A percentile compares a stretch with the other conserved stretches of the same genome.
phyloP scores from a whole-genome alignment of 106 monocot genomes.

The Posidonia australis region DNA sequence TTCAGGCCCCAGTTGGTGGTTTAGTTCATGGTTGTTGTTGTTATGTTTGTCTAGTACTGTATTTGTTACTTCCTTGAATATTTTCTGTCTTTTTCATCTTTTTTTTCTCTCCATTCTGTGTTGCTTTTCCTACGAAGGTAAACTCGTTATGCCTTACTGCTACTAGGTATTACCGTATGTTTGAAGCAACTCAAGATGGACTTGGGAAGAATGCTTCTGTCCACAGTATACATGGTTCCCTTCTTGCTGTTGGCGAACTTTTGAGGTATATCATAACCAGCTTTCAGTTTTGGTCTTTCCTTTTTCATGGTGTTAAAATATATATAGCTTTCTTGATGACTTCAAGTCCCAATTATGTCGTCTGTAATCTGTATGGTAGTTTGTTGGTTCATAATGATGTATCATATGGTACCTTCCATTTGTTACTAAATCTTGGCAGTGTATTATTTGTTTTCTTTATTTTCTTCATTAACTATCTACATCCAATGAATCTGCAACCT shows the following conservation, averaged over 20 bases:
- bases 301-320: not conserved
- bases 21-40: too few relatives aligned
- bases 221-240: constrained; percentile 71
- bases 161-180: constrained; percentile 73
- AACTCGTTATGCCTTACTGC: not conserved
- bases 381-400: too few relatives aligned
- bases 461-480: too few relatives aligned
- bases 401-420: too few relatives aligned
- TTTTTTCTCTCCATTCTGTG: not conserved
- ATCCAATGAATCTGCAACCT: too few relatives aligned
- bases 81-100: not conserved
- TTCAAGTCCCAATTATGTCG: too few relatives aligned
- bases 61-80: not conserved
- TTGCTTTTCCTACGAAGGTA: not conserved
- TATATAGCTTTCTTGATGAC: too few relatives aligned
- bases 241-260: constrained; percentile 75
- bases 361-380: too few relatives aligned
- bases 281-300: not conserved
- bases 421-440: too few relatives aligned
- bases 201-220: constrained; percentile 77
- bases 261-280: constrained; percentile 33
- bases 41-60: not conserved
- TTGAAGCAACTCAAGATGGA: constrained; percentile 79
- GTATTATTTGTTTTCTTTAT: too few relatives aligned
- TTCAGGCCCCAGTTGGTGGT: too few relatives aligned